phyloP scores from a whole-genome alignment of 2,329 filamentous ascomycete genomes.

The Fusarium xyrophilum region DNA sequence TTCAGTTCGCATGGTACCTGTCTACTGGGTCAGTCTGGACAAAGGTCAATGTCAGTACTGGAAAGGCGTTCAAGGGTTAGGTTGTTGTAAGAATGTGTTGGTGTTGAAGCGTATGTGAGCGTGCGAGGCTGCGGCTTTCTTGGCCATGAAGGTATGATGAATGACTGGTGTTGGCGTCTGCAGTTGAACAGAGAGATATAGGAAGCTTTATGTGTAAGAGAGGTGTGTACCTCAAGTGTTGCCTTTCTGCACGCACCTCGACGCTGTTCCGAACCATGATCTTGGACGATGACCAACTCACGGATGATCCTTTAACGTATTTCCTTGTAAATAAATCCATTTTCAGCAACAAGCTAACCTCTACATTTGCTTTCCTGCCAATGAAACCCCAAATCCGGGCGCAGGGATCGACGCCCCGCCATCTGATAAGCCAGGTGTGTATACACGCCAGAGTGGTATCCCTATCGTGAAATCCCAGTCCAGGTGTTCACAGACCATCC shows the following conservation, averaged over 20 bases:
- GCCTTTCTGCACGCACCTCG: fast-evolving
- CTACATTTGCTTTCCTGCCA: not conserved
- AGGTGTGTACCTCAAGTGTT: fast-evolving
- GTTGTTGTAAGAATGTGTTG: not conserved
- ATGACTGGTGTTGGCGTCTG: too few species aligned
- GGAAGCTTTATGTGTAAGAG: not conserved
- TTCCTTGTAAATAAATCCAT: fast-evolving
- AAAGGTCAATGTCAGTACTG: slow-evolving; percentile 71
- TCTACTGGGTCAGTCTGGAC: slow-evolving; percentile 61
- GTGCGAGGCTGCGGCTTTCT: not conserved
- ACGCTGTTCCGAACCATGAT: not conserved
- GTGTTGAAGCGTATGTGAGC: not conserved
- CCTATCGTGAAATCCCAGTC: slow-evolving; percentile 5
- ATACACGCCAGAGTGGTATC: slow-evolving; percentile 27
- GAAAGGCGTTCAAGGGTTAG: slow-evolving; percentile 43
- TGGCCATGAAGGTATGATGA: not conserved
- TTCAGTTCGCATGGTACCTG: slow-evolving; percentile 56
- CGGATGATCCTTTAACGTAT: fast-evolving
- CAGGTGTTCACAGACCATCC: not conserved
- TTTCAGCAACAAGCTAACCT: fast-evolving
- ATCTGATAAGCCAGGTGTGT: slow-evolving; percentile 18
- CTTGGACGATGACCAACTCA: fast-evolving
- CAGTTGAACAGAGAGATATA: not conserved
- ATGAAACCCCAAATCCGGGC: not conserved
- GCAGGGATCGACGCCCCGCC: slow-evolving; percentile 22